A percentile compares a stretch with the other conserved stretches of the same genome.
Conservation (phyloP, 2,329 filamentous ascomycete genomes). For the Aspergillus thermomutatus region DNA sequence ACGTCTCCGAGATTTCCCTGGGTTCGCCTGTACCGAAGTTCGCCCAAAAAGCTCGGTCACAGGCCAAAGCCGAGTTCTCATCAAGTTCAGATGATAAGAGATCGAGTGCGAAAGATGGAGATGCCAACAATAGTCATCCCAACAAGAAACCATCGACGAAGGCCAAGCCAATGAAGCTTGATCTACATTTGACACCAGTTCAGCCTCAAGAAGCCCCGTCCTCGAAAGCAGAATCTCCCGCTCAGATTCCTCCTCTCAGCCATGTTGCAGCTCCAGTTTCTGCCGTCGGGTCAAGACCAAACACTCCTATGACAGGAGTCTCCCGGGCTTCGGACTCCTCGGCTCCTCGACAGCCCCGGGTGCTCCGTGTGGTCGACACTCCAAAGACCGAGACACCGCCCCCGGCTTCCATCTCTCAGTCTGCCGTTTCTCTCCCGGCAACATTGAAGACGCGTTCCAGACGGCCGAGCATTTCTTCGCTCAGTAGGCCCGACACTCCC, state of each 20-base stretch:
- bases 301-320: slow-evolving; percentile 42
- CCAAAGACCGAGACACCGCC: slow-evolving; percentile 49
- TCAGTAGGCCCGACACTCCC: slow-evolving; percentile 59
- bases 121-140: slow-evolving; percentile 1
- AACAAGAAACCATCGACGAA: slow-evolving; percentile 17
- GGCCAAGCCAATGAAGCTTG: slow-evolving; percentile 33
- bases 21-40: slow-evolving; percentile 40
- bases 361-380: slow-evolving; percentile 56
- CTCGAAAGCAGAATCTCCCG: slow-evolving; percentile 22
- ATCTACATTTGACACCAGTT: slow-evolving; percentile 22
- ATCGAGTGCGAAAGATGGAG: slow-evolving; percentile 6
- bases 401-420: slow-evolving; percentile 29
- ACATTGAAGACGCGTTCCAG: slow-evolving; percentile 31
- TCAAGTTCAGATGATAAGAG: slow-evolving; percentile 17
- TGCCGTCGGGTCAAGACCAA: slow-evolving; percentile 46
- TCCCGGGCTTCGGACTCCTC: slow-evolving; percentile 40
- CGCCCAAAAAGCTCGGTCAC: slow-evolving; percentile 25
- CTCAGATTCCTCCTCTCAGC: slow-evolving; percentile 16
- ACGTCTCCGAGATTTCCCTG: slow-evolving; percentile 37
- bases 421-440: slow-evolving; percentile 28
- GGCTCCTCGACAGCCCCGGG: slow-evolving; percentile 43
- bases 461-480: slow-evolving; percentile 49
- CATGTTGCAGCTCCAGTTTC: slow-evolving; percentile 27
- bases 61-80: slow-evolving; percentile 19
- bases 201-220: slow-evolving; percentile 16